Evolutionary conservation across 1,139 yeast species (phyloP), one percentile per base, ranked within the genome.

Genomic region (Pichia terricola): DNA sequence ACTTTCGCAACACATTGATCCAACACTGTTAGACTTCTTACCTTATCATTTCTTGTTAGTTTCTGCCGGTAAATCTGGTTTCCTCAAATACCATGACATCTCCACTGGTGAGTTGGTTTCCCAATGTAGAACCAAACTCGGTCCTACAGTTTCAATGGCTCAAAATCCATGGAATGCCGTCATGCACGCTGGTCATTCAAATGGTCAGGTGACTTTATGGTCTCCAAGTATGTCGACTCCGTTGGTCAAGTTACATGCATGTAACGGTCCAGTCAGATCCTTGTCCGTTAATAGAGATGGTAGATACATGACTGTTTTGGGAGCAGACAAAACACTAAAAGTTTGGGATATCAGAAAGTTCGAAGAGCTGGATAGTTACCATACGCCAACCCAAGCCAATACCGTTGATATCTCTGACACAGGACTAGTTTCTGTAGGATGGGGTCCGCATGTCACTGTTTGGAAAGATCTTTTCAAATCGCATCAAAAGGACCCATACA

Each of bases 141-240:
- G 98, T 0, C 94, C 97, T 10, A 85, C 96, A 0, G 80, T 79
- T 42, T 75, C 94, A 8, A 77, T 89, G 88, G 71, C 81, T 43
- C 95, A 86, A 54, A 94, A 91, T 60, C 95, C 95, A 2, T 86
- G 94, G 83, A 94, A 94, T 60, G 98, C 97, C 0, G 86, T 91
- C 8, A 77, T 89, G 69, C 95, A 91, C 64, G 71, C 89, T 48
- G 99, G 99, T 31, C 96, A 89, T 59, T 77, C 83, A 7, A 91
- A 87, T 59, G 99, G 99, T 48, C 81, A 89, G 8, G 95, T 94
- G 0, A 75, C 96, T 0, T 65, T 94, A 45, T 94, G 97, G 97
- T 75, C 96, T 0, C 99, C 99, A 4, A 78, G 80, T 44, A 81
- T 86, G 81, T 70, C 88, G 3, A 77, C 85, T 7, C 95, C 98